Conservation (phyloP, 768 basidiomycete genomes). For the Wakefieldia striispora region DNA sequence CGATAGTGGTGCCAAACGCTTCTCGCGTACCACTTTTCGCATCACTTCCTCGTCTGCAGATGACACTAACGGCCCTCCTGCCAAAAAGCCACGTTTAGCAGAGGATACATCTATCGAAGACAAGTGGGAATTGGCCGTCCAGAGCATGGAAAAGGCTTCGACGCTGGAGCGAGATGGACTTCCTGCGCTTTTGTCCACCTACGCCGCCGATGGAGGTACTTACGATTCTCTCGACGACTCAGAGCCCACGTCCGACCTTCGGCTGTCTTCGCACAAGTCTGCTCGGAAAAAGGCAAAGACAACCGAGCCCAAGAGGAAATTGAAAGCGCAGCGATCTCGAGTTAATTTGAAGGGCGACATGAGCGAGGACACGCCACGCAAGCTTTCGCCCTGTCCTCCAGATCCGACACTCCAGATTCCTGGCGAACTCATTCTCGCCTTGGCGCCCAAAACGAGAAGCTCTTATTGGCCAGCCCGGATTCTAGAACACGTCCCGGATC, state of each 20-base stretch:
- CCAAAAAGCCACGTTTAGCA: slow-evolving; percentile 46
- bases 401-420: slow-evolving; percentile 57
- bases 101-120: slow-evolving; percentile 25
- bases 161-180: slow-evolving; percentile 48
- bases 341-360: slow-evolving; percentile 15
- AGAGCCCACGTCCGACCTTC: slow-evolving; percentile 13
- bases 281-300: slow-evolving; percentile 7
- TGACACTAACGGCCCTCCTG: slow-evolving; percentile 33
- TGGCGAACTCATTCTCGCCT: slow-evolving; percentile 64
- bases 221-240: slow-evolving; percentile 29
- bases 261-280: neutral
- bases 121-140: slow-evolving; percentile 49
- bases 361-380: slow-evolving; percentile 2
- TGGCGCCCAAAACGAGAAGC: slow-evolving; percentile 27
- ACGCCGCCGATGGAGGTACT: slow-evolving; percentile 18
- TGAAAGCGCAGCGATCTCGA: slow-evolving; percentile 16
- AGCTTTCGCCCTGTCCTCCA: slow-evolving; percentile 41
- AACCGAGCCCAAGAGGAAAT: slow-evolving; percentile 12
- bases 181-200: slow-evolving; percentile 39
- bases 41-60: slow-evolving; percentile 6
- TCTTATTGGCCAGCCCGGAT: slow-evolving; percentile 71
- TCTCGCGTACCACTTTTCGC: slow-evolving; percentile 39
- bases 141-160: slow-evolving; percentile 42
- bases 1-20: slow-evolving; percentile 39
- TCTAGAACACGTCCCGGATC: slow-evolving; percentile 42